Evolutionary conservation across 306 rosid genomes (phyloP), one percentile per base, ranked within the genome.

Genomic region (Notholithocarpus densiflorus): DNA sequence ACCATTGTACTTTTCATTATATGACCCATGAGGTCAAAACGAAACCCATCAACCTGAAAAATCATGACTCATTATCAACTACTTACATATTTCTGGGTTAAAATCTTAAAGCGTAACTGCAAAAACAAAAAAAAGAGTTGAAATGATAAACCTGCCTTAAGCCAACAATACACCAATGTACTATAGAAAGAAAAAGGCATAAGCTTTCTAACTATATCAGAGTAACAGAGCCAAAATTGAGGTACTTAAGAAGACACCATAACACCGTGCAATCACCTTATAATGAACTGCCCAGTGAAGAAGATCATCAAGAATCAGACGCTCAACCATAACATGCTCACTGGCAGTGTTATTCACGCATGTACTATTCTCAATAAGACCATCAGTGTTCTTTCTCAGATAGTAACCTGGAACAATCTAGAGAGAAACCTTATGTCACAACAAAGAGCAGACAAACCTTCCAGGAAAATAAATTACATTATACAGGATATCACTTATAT

Each of bases 401-500:
- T 92, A 95, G 82, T 95, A 95, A 71, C 98, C 98, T 71, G 98
- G 98, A 83, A 95, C 98, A 91, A 95, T 92, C 98, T 95, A 86
- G 82, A 66, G 81, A 72, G 72, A 81, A 29, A 66, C 45, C 51
- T 71, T n/a, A 72, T 43, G 86, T 89, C 84, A 84, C 70, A 70
- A 73, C 59, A 82, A 74, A 80, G 72, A 85, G 12, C 61, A 13
- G 62, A 74, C 24, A 76, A 68, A 77, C 68, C 62, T 55, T 13
- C 51, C 53, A 82, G 76, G 80, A 79, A 66, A 78, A 73, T 56
- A 78, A 57, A 56, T 75, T 73, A 71, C 18, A 65, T 70, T 37
- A 76, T 68, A 83, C 40, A 60, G 21, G 84, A 72, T 20, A 74
- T 56, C 61, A 75, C 72, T 65, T 56, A 54, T 69, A 76, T 64